These are phyloP conservation scores for Pseudocercospora fijiensis DNA, from an alignment of 2,329 filamentous ascomycete genomes.

Conservation along the genomic window DNA sequence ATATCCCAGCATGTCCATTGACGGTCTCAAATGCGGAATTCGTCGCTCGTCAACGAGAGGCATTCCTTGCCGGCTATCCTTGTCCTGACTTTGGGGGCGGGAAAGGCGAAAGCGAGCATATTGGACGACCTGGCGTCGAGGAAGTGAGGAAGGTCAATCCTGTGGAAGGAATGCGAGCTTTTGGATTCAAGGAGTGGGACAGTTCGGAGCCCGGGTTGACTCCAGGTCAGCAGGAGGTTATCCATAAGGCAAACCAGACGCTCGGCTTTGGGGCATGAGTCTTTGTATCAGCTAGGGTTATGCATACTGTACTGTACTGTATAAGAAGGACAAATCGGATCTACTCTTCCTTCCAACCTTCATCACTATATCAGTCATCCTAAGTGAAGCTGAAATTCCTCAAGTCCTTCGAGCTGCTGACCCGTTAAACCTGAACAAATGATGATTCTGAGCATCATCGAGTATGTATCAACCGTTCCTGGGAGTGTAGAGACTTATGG, in stretches of 20 bases:
- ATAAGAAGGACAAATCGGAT: no score
- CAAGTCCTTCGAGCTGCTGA: no score
- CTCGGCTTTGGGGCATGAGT: slow-evolving; percentile 47
- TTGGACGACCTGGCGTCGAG: slow-evolving; percentile 43
- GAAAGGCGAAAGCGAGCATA: slow-evolving; percentile 59
- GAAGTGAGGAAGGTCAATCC: slow-evolving; percentile 41
- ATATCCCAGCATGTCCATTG: slow-evolving; percentile 82
- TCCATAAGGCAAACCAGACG: slow-evolving; percentile 56
- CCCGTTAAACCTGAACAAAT: neutral
- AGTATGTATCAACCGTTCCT: neutral
- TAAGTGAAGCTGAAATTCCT: no score
- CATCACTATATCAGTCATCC: no score
- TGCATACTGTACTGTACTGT: no score
- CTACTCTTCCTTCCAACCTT: no score
- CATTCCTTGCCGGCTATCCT: slow-evolving; percentile 61
- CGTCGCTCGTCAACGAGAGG: slow-evolving; percentile 66
- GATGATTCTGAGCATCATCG: neutral
- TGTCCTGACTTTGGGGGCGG: slow-evolving; percentile 57
- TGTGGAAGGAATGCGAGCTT: slow-evolving; percentile 53
- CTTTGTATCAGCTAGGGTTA: neutral
- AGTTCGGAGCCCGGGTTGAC: slow-evolving; percentile 48
- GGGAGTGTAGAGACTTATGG: neutral
- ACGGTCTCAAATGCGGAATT: slow-evolving; percentile 74
- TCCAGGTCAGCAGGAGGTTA: slow-evolving; percentile 52
- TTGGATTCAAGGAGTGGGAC: slow-evolving; percentile 56